Evolutionary conservation across 768 basidiomycete species (phyloP).

Genomic region (Naganishia friedmannii): DNA sequence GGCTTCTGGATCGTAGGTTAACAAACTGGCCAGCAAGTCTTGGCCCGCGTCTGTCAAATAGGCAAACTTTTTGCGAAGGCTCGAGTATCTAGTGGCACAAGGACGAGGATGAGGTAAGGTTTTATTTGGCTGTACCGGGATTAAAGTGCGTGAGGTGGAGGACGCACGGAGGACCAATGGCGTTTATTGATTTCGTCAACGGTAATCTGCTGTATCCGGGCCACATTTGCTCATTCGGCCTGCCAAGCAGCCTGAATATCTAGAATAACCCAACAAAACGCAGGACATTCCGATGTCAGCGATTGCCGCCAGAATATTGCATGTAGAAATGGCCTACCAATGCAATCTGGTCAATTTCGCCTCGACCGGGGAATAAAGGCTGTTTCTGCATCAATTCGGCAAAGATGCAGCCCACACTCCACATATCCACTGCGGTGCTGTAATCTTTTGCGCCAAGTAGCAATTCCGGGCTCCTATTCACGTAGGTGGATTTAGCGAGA

Average conservation of each 20-base stretch:
- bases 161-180: constrained; percentile 50
- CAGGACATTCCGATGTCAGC: not conserved
- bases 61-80: constrained; percentile 75
- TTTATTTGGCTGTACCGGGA: not conserved
- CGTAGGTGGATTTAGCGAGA: not conserved
- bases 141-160: not conserved
- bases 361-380: constrained; percentile 95
- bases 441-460: constrained; percentile 88
- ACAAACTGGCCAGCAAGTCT: constrained; percentile 73
- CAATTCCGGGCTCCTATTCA: constrained; percentile 82
- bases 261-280: constrained; percentile 28
- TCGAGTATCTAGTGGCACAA: constrained; percentile 50
- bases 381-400: constrained; percentile 92
- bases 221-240: constrained; percentile 85
- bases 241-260: constrained; percentile 90
- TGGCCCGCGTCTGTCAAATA: constrained; percentile 79
- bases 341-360: constrained; percentile 83
- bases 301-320: not conserved
- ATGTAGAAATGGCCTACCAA: constrained; percentile 56
- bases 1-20: constrained; percentile 83
- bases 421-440: constrained; percentile 93
- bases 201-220: constrained; percentile 77
- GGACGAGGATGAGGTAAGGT: not conserved
- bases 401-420: constrained; percentile 99
- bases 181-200: constrained; percentile 69